Evolutionary conservation across 148 eudicot species (phyloP).

Genomic region (Rhododendron williamsianum): DNA sequence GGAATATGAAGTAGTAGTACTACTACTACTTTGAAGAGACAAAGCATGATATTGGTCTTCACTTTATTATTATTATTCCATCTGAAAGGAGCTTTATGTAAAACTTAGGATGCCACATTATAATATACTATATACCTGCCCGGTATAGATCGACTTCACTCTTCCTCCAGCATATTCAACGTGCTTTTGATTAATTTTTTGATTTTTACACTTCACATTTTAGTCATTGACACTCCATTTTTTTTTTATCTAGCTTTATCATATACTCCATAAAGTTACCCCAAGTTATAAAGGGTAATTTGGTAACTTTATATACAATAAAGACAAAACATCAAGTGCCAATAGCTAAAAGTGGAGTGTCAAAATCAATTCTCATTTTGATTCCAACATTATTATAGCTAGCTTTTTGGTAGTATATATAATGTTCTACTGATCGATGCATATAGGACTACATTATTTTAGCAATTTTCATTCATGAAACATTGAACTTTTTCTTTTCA

Average conservation of each 20-base stretch:
- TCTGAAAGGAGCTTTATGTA: neutral
- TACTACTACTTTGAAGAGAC: neutral
- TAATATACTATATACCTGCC: neutral
- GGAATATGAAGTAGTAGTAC: neutral
- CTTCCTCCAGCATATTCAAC: neutral
- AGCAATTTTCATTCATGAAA: neutral
- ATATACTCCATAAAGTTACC: too few relatives aligned
- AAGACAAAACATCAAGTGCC: too few relatives aligned
- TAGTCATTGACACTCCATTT: too few relatives aligned
- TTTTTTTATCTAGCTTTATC: too few relatives aligned
- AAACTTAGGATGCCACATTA: neutral
- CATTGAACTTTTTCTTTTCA: neutral
- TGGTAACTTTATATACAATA: too few relatives aligned
- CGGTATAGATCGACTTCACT: neutral
- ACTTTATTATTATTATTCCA: neutral
- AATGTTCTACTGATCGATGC: neutral
- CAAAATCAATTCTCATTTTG: neutral
- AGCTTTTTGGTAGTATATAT: neutral
- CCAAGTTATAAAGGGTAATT: too few relatives aligned
- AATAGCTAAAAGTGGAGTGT: too few relatives aligned
- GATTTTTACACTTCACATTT: too few relatives aligned
- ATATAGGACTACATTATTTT: too few relatives aligned
- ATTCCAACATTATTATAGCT: neutral
- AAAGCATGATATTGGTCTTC: conserved; percentile 7
- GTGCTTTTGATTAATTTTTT: neutral